Conservation (phyloP, 1,284 basidiomycete species). For the Pisolithus thermaeus region DNA sequence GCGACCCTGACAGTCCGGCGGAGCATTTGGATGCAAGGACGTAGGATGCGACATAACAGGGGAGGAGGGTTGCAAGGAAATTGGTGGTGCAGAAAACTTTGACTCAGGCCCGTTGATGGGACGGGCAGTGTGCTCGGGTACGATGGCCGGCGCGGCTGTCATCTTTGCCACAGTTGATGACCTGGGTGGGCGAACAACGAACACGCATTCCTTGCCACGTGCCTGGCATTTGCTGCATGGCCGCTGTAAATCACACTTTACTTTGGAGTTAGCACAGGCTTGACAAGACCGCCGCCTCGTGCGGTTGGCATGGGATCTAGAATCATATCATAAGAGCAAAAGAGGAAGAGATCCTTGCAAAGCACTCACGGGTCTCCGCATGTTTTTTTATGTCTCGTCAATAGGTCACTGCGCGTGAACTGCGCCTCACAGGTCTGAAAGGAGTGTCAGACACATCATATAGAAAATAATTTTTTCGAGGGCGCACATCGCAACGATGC, state of each 20-base stretch:
- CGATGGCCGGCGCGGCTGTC: constrained; percentile 20
- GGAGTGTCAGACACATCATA: constrained; percentile 12
- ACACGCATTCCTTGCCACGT: constrained; percentile 56
- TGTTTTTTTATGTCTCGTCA: constrained; percentile 45
- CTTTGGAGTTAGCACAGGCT: constrained; percentile 65
- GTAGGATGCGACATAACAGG: constrained; percentile 17
- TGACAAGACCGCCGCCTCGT: constrained; percentile 41
- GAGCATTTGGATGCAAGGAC: constrained; percentile 22
- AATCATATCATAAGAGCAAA: constrained; percentile 21
- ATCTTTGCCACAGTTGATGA: constrained; percentile 15
- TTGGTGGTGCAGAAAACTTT: not conserved
- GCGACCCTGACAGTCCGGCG: constrained; percentile 21
- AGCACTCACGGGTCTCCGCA: constrained; percentile 41
- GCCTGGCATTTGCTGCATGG: constrained; percentile 61
- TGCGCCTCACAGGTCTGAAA: constrained; percentile 41
- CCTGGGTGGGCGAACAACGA: constrained; percentile 41
- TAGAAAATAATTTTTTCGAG: constrained; percentile 4
- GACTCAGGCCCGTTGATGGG: constrained; percentile 16
- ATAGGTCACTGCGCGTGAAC: constrained; percentile 46
- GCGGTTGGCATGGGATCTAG: constrained; percentile 33
- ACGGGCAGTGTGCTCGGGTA: constrained; percentile 23
- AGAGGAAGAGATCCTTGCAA: constrained; percentile 13
- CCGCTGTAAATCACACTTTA: constrained; percentile 62
- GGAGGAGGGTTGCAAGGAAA: constrained; percentile 16
- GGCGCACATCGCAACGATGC: constrained; percentile 40